Base-by-base conservation (phyloP, 2,329 filamentous ascomycete species). In the Fusarium xylarioides region DNA sequence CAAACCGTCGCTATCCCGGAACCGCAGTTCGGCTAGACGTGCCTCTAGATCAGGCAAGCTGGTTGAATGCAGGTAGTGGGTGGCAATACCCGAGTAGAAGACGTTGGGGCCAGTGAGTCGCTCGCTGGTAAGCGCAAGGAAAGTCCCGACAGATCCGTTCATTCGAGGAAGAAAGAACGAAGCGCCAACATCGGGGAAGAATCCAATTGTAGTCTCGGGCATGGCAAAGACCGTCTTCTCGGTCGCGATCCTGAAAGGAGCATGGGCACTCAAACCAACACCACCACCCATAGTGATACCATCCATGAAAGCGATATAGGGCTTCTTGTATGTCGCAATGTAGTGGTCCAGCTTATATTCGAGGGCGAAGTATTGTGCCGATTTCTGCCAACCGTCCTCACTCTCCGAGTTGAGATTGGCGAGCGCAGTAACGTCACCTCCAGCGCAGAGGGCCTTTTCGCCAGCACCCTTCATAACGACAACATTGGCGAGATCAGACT, bases 211-310 rank as follows among this genome's bases (percentile, higher is more conserved):
- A 8, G 96, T 99, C 85, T 99, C 96, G 35, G 96, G 96, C 96
- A 99, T 99, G 76, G 97, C 95, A 79, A 99, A 98, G 53, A 97
- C 85, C 11, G 96, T 99, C 80, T 92, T 92, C 84, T 99, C 96
- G 6, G 96, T 99, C 42, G 96, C 96, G 80, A 99, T 97, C 68
- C 96, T 89, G 88, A 99, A 95, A 7, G 96, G 97, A 5, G 96
- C 95, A 83, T 99, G 97, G 58, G 97, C 90, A 82, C 93, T 97
- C 63, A 99, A 89, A 11, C 96, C 96, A 59, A 98, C 96, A 74
- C 96, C 96, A 63, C 96, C 96, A 63, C 96, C 96, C 96, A 99
- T 99, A 58, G 97, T 99, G 82, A 97, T 93, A 67, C 96, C 96
- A 80, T 99, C 96, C 92, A 99, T 97, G 80, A 98, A 93, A 37